Base-by-base conservation (phyloP, 2,329 filamentous ascomycete genomes). In the Pseudogymnoascus pannorum region DNA sequence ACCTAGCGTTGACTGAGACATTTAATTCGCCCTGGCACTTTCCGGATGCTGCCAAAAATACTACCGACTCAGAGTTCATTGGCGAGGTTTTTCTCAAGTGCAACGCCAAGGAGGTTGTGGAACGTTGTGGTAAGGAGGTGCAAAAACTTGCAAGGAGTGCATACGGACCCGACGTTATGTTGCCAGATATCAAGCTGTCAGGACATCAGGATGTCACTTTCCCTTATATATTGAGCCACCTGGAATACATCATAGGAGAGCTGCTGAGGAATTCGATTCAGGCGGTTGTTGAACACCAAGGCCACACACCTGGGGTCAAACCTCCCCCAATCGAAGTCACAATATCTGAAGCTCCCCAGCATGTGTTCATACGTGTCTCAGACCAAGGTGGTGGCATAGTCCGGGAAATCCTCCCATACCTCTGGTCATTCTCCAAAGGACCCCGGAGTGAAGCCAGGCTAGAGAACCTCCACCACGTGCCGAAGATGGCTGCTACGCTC, bases 361-460 rank as follows among this genome's bases (percentile, higher is more conserved):
- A 97, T 76, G 91, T 97, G 69, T 97, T 97, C 66, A 92, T 99
- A 74, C 86, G 94, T 42, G 91, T 99, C 44, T 97, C 92, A 0
- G 95, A 99, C 72, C 92, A 92, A 72, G 94, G 93, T 57, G 94
- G 95, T 64, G 94, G 95, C 35, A 91, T 99, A 60, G 87, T 92
- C 0, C 85, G 87, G 57, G 90, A 94, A 44, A 85, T 93, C 62
- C 78, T 97, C 20, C 92, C 93, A 0, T 89, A 95, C 72, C 81
- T 99, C 5, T 99, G 95, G 94, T 96, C 92, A 24, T 99, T 99
- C 73, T 92, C 87, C 75, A 97, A 97, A 75, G 93, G 93, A 0
- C 91, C 92, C 1, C 85, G 91, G 35, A 89, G 86, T 62, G 81
- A 87, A 66, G 83, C 85, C 63, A 85, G 91, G 3, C 81, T 97